Percentiles rank a stretch among this genome's conserved stretches.
phyloP scores from a whole-genome alignment of 352 stramenopile species.

The Globisporangium uncinulatum region DNA sequence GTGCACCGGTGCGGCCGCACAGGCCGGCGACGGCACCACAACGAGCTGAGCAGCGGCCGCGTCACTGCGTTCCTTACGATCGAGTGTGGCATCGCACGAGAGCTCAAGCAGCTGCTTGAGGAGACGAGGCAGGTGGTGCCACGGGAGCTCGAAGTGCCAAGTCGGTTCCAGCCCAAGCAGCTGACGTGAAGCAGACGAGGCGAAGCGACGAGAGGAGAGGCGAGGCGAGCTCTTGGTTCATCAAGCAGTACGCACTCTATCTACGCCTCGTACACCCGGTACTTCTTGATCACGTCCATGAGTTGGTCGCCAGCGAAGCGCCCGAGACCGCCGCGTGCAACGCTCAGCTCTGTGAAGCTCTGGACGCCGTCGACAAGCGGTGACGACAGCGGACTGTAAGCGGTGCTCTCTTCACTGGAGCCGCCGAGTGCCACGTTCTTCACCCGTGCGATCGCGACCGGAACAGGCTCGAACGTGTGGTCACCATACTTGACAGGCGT shows the following conservation, averaged over 20 bases:
- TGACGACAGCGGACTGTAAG: conserved; percentile 1
- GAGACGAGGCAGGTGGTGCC: conserved; percentile 43
- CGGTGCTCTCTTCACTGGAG: conserved; percentile 9
- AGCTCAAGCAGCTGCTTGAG: conserved; percentile 41
- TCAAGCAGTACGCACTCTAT: conserved; percentile 5
- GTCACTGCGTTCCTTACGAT: conserved; percentile 52
- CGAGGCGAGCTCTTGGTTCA: not conserved
- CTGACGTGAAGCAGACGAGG: not conserved
- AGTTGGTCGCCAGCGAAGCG: conserved; percentile 82
- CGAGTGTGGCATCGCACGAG: conserved; percentile 44
- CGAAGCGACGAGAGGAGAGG: not conserved
- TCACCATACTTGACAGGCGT: conserved; percentile 84
- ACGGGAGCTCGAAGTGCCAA: conserved; percentile 35
- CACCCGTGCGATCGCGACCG: conserved; percentile 66
- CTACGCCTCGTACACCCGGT: conserved; percentile 44
- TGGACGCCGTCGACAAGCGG: conserved; percentile 47
- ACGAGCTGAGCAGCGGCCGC: conserved; percentile 14
- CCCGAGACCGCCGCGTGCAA: conserved; percentile 61
- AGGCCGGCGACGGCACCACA: conserved; percentile 37
- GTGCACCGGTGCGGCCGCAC: conserved; percentile 86
- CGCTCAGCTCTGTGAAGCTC: conserved; percentile 63
- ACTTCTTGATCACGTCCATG: conserved; percentile 78
- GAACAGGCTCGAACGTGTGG: conserved; percentile 85
- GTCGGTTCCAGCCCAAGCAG: conserved; percentile 24
- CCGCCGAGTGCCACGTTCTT: conserved; percentile 20